A percentile compares a stretch with the other conserved stretches of the same genome.
phyloP scores from a whole-genome alignment of 2,329 filamentous ascomycete genomes.

The Venturia oleaginea region DNA sequence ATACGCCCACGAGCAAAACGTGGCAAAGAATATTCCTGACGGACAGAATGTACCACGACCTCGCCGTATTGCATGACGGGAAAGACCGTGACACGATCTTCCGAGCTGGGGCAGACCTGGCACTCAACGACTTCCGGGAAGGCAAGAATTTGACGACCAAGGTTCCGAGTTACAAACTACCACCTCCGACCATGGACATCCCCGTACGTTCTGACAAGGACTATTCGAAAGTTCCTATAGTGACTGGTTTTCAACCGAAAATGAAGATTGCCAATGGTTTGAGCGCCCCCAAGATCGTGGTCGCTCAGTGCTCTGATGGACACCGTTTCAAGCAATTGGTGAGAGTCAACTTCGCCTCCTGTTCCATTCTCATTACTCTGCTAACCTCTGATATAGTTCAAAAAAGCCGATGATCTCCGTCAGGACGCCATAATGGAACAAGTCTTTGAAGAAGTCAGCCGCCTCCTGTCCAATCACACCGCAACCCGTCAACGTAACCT shows the following conservation, averaged over 20 bases:
- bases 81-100: constrained; percentile 38
- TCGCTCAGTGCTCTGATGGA: constrained; percentile 69
- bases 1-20: constrained; percentile 37
- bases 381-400: constrained; percentile 46
- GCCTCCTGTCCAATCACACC: constrained; percentile 76
- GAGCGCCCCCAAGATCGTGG: constrained; percentile 89
- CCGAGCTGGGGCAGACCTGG: constrained; percentile 57
- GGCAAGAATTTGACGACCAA: constrained; percentile 55
- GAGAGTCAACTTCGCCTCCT: constrained; percentile 22
- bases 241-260: constrained; percentile 60
- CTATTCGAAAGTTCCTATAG: constrained; percentile 68
- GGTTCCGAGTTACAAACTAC: constrained; percentile 59
- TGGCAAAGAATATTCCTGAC: constrained; percentile 68
- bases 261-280: constrained; percentile 85
- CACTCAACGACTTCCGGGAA: constrained; percentile 53
- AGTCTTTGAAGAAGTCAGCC: constrained; percentile 92
- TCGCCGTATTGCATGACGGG: constrained; percentile 58
- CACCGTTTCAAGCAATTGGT: constrained; percentile 75
- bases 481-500: constrained; percentile 80
- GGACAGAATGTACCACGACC: constrained; percentile 53
- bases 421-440: constrained; percentile 99
- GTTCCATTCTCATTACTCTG: constrained; percentile 12
- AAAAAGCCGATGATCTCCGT: constrained; percentile 90
- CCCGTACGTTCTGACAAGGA: constrained; percentile 62
- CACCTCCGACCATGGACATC: constrained; percentile 83